These are phyloP conservation scores for Pseudisothecium myosuroides DNA, from an alignment of 225 moss, liverwort and hornwort species.

Conservation along the genomic window DNA sequence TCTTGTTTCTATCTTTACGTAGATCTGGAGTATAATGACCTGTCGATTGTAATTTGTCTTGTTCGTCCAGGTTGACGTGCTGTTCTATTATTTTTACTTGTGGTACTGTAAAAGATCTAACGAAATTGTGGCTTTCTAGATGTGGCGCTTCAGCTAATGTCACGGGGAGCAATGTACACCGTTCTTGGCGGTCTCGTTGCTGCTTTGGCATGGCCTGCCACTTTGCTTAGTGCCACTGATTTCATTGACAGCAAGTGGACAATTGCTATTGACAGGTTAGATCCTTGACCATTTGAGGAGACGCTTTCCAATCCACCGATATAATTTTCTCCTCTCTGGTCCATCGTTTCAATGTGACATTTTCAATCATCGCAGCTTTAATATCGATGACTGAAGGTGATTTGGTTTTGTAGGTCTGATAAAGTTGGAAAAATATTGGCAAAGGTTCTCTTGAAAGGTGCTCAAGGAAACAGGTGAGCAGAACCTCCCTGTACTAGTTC, in stretches of 20 bases:
- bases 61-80: background rate
- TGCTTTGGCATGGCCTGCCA: conserved; percentile 94
- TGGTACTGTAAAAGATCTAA: background rate
- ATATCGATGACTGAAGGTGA: background rate
- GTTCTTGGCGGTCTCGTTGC: conserved; percentile 74
- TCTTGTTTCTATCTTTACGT: background rate
- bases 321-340: background rate
- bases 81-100: background rate
- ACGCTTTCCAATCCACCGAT: background rate
- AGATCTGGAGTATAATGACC: background rate
- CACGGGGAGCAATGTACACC: conserved; percentile 92
- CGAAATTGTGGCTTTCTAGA: conserved; percentile 17
- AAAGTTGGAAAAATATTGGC: conserved; percentile 89
- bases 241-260: conserved; percentile 97
- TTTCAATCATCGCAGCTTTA: background rate
- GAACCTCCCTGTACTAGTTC: background rate
- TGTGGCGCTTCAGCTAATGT: conserved; percentile 79
- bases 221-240: conserved; percentile 86
- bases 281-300: background rate
- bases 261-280: conserved; percentile 84
- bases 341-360: background rate
- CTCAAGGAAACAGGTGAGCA: conserved; percentile 78
- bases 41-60: background rate
- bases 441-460: conserved; percentile 69
- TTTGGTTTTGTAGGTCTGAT: conserved; percentile 59